Base-by-base conservation (phyloP, 2,329 filamentous ascomycete genomes). In the Colletotrichum lini region DNA sequence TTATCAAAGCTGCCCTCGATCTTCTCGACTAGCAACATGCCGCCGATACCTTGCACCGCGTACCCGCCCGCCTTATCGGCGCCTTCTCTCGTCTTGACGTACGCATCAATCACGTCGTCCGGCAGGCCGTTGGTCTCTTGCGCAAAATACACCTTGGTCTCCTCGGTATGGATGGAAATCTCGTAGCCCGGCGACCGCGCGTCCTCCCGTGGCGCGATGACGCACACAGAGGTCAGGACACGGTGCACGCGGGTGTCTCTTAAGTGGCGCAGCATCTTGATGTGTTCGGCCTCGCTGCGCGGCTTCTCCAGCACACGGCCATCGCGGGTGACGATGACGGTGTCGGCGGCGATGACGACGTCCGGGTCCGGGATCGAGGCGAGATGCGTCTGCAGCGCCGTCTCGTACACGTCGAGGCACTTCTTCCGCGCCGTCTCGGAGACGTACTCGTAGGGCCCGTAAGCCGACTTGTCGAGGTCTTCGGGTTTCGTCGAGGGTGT, bases 11-110 rank as follows among this genome's bases (percentile, higher is more conserved):
- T 91, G 13, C 96, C 96, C 74, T 98, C 94, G 74, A 99, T 93
- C 81, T 88, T 92, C 80, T 98, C 95, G 15, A 99, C 91, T 68
- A 99, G 82, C 71, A 99, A 86, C 79, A 98, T 91, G 10, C 93
- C 92, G 1, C 94, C 96, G 13, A 96, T 85, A 0, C 96, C 96
- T 82, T 99, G 96, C 64, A 99, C 89, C 1, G 94, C 96, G 81
- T 99, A 99, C 0, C 96, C 96, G 2, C 96, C 96, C 0, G 96
- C 96, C 86, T 98, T 99, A 82, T 98, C 96, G 13, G 91, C 95
- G 2, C 96, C 96, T 85, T 99, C 96, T 66, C 96, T 88, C 26
- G 96, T 98, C 78, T 87, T 88, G 69, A 95, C 92, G 79, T 95
- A 95, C 6, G 85, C 89, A 76, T 94, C 85, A 70, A 98, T 91